A percentile compares a stretch with the other conserved stretches of the same genome.
Evolutionary conservation across 768 basidiomycete genomes (phyloP).

Genomic region (Lyophyllum semitale): DNA sequence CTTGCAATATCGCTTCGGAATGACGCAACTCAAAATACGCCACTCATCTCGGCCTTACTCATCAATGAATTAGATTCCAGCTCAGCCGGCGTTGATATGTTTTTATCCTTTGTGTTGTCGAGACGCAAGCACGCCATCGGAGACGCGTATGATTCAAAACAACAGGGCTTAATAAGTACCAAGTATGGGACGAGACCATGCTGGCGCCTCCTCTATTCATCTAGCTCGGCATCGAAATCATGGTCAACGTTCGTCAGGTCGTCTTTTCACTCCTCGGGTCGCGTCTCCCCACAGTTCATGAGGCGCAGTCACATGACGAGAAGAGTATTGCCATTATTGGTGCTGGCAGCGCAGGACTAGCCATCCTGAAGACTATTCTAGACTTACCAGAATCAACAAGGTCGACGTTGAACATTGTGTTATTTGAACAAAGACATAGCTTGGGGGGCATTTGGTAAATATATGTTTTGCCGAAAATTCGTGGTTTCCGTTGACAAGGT

Average conservation of each 20-base stretch:
- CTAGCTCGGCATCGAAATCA: no score
- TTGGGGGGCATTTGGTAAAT: slow-evolving; percentile 59
- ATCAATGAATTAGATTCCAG: no score
- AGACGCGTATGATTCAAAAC: no score
- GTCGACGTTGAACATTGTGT: slow-evolving; percentile 46
- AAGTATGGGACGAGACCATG: no score
- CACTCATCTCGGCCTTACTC: no score
- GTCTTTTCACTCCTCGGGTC: slow-evolving; percentile 20
- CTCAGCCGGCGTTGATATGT: no score
- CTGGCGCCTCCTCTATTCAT: no score
- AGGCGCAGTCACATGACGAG: slow-evolving; percentile 9
- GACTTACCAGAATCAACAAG: slow-evolving; percentile 44
- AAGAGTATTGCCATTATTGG: slow-evolving; percentile 62
- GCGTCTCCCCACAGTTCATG: neutral
- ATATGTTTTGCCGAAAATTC: neutral
- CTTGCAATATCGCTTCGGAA: slow-evolving; percentile 9
- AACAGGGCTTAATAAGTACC: no score
- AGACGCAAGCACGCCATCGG: no score
- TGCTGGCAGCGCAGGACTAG: slow-evolving; percentile 57
- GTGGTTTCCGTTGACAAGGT: neutral
- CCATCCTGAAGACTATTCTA: slow-evolving; percentile 49
- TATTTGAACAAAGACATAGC: slow-evolving; percentile 54
- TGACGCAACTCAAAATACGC: slow-evolving; percentile 10
- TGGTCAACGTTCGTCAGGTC: slow-evolving; percentile 27
- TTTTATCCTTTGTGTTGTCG: no score